A percentile compares a stretch with the other conserved stretches of the same genome.
Evolutionary conservation across 2,329 filamentous ascomycete genomes (phyloP).

Genomic region (Claviceps pazoutovae): DNA sequence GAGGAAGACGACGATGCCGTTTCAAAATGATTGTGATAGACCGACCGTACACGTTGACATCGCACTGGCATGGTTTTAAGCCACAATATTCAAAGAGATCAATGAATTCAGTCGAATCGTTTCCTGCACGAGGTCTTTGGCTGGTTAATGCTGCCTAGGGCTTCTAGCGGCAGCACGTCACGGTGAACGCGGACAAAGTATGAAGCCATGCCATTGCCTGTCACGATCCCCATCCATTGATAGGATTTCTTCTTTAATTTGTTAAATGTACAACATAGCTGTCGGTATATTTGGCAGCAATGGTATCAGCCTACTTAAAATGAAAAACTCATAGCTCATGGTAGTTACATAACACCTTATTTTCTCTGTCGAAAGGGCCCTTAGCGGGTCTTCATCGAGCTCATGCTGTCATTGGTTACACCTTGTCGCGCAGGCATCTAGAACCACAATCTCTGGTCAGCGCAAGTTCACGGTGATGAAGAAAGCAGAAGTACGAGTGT

Average conservation of each 20-base stretch:
- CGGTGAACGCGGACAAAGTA: background rate
- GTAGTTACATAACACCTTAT: background rate
- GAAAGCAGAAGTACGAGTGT: constrained; percentile 3
- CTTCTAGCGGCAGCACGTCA: too few species aligned
- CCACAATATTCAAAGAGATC: too few species aligned
- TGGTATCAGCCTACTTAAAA: background rate
- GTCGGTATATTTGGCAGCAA: background rate
- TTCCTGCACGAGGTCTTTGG: too few species aligned
- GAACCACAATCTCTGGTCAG: background rate
- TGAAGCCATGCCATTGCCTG: background rate
- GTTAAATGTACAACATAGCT: background rate
- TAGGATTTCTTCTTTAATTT: background rate
- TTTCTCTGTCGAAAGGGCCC: background rate
- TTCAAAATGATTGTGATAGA: too few species aligned
- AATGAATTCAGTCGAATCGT: too few species aligned
- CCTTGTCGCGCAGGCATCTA: constrained; percentile 41
- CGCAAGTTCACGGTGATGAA: background rate
- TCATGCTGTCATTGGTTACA: constrained; percentile 37
- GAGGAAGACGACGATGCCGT: too few species aligned
- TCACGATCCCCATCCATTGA: background rate
- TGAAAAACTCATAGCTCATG: background rate
- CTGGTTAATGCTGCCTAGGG: too few species aligned
- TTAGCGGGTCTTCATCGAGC: constrained; percentile 28
- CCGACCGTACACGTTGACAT: too few species aligned
- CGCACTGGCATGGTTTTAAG: too few species aligned